Base-by-base conservation (phyloP, 176 grass and related monocot species). In the Eremochloa ophiuroides region DNA sequence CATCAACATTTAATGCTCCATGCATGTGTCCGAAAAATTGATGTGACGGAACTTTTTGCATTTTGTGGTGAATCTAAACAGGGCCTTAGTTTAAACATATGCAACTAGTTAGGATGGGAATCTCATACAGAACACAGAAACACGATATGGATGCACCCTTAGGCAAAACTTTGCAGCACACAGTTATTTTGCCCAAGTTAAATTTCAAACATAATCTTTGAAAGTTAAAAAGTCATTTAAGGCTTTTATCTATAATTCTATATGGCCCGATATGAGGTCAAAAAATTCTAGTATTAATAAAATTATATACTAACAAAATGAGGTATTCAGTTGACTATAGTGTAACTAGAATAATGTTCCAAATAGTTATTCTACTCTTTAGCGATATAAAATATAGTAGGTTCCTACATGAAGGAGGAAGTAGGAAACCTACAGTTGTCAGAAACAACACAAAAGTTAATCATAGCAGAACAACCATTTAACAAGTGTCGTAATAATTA, bases 221-320 rank as follows among this genome's bases (percentile, higher is more conserved):
- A 23, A 85, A 82, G 40, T 70, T 62, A 62, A 76, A 5, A 31
- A 53, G n/a, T 6, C 62, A 53, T 62, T 77, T 63, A 67, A 61
- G 40, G 60, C 8, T 30, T 66, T 44, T 40, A 75, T 81, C 22
- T 82, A 22, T 51, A 51, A 51, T 51, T 51, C 48, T 53, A 76
- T 40, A 71, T 33, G 77, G 6, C 42, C 13, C 8, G 62, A 83
- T 27, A 77, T 64, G 39, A 4, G 34, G 29, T 14, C 0, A 16
- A 18, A 25, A 58, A 75, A 37, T 79, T 47, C 14, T 62, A 53
- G 38, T 29, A 62, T 31, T 65, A 13, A 58, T 26, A 74, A 48
- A 79, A 59, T 60, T 50, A 66, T 66, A 16, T 73, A 42, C 53
- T 6, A 64, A 71, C 31, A 82, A 62, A 87, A 82, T 34, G 50